Percentiles rank a stretch among this genome's conserved stretches.
These are phyloP conservation scores for Xylaria sp. DNA, from an alignment of 2,329 filamentous ascomycete genomes.

Conservation along the genomic window DNA sequence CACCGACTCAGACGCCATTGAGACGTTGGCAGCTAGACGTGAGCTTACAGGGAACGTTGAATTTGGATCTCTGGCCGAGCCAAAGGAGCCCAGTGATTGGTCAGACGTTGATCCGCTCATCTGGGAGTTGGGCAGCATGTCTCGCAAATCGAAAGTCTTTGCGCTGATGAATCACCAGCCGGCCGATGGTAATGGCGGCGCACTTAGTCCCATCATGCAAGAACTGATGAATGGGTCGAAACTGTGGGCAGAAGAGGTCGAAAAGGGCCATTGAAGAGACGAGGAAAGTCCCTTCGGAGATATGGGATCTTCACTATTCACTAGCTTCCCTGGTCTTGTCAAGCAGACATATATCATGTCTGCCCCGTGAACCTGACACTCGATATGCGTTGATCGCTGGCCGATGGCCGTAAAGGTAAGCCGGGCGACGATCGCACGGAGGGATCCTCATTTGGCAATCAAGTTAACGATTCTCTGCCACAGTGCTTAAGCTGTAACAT, in stretches of 20 bases:
- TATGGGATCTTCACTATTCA: not conserved
- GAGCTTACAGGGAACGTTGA: not conserved
- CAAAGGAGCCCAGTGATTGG: slow-evolving; percentile 4
- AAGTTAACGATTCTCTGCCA: too few species aligned
- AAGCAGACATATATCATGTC: not conserved
- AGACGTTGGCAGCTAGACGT: not conserved
- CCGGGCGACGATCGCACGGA: not conserved
- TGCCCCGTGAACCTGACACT: not conserved
- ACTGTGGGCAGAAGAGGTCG: slow-evolving; percentile 8
- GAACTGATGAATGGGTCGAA: slow-evolving; percentile 18
- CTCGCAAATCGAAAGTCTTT: slow-evolving; percentile 9
- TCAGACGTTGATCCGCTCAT: slow-evolving; percentile 14
- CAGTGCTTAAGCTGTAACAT: too few species aligned
- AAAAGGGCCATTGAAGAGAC: not conserved
- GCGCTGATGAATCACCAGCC: not conserved
- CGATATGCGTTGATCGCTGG: not conserved
- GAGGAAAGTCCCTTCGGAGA: not conserved
- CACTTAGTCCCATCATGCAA: slow-evolving; percentile 18
- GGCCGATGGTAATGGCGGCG: not conserved
- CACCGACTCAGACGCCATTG: not conserved
- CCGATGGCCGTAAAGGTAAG: not conserved
- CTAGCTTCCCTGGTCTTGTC: not conserved
- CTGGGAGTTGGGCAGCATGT: slow-evolving; percentile 8
- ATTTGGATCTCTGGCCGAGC: not conserved
- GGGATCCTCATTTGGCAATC: not conserved